These are phyloP conservation scores for Backusella tarrabulga DNA, from an alignment of 192 early-diverging fungal species.

Conservation along the genomic window DNA sequence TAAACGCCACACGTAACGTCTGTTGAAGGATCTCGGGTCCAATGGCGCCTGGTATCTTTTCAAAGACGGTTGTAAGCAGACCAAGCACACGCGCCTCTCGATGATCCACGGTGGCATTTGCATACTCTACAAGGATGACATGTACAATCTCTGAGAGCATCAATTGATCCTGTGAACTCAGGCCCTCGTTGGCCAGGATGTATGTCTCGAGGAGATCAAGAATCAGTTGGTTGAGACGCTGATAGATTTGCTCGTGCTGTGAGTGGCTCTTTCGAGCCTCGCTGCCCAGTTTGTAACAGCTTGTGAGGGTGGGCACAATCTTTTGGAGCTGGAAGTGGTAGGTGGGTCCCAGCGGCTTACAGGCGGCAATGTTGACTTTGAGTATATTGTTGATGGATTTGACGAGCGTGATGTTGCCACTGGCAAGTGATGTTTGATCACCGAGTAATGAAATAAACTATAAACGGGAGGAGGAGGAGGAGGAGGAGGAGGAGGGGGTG, in stretches of 20 bases:
- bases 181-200: background rate
- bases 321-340: conserved; percentile 12
- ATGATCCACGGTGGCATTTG: background rate
- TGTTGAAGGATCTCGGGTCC: conserved; percentile 2
- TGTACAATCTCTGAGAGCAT: conserved; percentile 7
- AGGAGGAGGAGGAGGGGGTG: too few species aligned
- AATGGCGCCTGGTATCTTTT: background rate
- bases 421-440: background rate
- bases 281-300: background rate
- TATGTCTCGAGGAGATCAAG: conserved; percentile 13
- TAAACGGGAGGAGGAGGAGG: too few species aligned
- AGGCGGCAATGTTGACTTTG: conserved; percentile 13
- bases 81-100: conserved; percentile 8
- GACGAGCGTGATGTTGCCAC: background rate
- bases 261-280: background rate
- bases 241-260: background rate
- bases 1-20: background rate
- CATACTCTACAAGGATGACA: conserved; percentile 12
- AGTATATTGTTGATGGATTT: conserved; percentile 14
- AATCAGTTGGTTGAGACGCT: conserved; percentile 2
- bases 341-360: conserved; percentile 14
- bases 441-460: conserved; percentile 9
- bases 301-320: background rate
- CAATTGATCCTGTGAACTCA: background rate
- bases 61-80: conserved; percentile 13